Evolutionary conservation across 305 asterid species (phyloP).

Genomic region (Fraxinus paxiana): DNA sequence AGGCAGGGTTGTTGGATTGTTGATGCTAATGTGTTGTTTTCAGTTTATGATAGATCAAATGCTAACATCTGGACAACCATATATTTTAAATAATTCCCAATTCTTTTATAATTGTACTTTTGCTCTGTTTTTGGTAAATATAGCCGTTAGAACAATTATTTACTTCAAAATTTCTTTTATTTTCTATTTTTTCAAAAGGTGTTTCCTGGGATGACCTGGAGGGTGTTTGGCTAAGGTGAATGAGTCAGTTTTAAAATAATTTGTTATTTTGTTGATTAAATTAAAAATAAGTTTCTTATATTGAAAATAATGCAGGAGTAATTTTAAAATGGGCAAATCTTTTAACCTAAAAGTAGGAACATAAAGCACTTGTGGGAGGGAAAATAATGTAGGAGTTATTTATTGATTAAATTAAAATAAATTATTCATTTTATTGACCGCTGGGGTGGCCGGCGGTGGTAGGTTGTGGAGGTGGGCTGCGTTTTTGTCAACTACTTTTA

Average conservation of each 20-base stretch:
- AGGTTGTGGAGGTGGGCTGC: not conserved
- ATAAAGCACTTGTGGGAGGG: not conserved
- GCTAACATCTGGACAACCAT: not conserved
- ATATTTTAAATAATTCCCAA: not conserved
- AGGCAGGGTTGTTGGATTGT: conserved; percentile 15
- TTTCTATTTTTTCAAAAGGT: not conserved
- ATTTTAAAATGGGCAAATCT: not conserved
- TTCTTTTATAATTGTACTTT: not conserved
- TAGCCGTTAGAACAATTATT: not conserved
- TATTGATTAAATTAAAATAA: not conserved
- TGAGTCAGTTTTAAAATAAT: not conserved
- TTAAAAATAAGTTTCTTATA: not conserved
- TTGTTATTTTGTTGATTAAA: not conserved
- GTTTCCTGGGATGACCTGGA: not conserved
- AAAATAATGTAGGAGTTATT: not conserved
- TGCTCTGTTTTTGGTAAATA: not conserved
- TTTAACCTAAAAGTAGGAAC: not conserved
- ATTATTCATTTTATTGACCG: not conserved
- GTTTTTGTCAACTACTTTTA: not conserved
- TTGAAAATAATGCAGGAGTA: not conserved
- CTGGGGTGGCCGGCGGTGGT: not conserved
- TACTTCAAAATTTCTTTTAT: not conserved
- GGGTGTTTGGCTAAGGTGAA: not conserved
- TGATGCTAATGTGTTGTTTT: conserved; percentile 24
- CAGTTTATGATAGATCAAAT: not conserved